These are phyloP conservation scores for Venustampulla echinocandica DNA, from an alignment of 495 filamentous ascomycete species.

Conservation along the genomic window DNA sequence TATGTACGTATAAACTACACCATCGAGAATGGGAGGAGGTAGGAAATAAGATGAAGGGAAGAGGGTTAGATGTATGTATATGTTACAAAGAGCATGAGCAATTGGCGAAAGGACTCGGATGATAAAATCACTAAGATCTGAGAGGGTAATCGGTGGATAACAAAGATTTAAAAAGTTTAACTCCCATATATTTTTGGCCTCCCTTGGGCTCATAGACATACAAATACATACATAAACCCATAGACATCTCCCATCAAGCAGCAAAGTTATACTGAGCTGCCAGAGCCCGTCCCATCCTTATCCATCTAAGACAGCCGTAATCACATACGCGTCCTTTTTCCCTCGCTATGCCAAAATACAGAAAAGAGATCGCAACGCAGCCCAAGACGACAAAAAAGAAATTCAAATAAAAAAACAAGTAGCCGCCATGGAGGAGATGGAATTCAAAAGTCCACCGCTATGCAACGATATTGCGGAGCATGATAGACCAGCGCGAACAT, in stretches of 20 bases:
- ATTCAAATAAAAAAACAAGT: background rate
- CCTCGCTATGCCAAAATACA: slow-evolving; percentile 3
- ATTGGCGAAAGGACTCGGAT: no score
- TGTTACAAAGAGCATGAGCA: no score
- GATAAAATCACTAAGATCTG: no score
- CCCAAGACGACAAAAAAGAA: background rate
- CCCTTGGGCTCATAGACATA: background rate
- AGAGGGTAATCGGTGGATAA: no score
- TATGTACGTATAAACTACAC: no score
- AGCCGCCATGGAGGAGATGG: background rate
- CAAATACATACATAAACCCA: background rate
- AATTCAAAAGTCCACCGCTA: background rate
- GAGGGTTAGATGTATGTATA: no score
- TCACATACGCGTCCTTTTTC: background rate
- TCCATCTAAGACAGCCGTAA: background rate
- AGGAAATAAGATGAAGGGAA: no score
- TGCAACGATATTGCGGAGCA: slow-evolving; percentile 1
- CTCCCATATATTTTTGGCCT: background rate
- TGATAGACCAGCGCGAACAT: background rate
- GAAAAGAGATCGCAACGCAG: background rate
- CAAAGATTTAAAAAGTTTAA: no score
- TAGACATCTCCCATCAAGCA: background rate
- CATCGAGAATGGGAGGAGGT: no score
- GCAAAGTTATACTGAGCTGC: slow-evolving; percentile 1
- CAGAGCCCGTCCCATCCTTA: background rate